Conservation (phyloP, 306 rosid genomes). For the Lathyrus sativus region DNA sequence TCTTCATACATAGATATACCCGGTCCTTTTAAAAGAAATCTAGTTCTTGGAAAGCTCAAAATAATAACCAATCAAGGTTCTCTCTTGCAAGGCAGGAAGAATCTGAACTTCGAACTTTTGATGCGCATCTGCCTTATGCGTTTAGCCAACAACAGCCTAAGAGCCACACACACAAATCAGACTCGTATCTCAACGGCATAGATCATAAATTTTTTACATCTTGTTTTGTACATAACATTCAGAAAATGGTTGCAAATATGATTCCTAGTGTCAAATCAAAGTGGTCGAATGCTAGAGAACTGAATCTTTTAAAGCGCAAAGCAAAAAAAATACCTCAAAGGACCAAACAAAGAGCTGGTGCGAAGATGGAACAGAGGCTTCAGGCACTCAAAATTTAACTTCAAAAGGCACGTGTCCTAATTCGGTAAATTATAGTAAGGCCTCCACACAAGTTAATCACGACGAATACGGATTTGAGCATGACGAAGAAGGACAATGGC, state of each 20-base stretch:
- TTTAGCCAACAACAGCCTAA: no score
- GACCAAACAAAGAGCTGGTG: slow-evolving; percentile 85
- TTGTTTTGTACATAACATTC: slow-evolving; percentile 71
- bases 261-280: slow-evolving; percentile 82
- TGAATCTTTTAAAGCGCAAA: slow-evolving; percentile 89
- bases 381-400: slow-evolving; percentile 54
- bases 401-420: slow-evolving; percentile 60
- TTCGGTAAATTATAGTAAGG: slow-evolving; percentile 59
- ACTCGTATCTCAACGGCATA: slow-evolving; percentile 61
- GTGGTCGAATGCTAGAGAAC: slow-evolving; percentile 93
- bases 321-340: slow-evolving; percentile 84
- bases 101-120: no score
- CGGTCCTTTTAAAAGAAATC: no score
- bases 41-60: no score
- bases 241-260: slow-evolving; percentile 84
- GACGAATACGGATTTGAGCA: slow-evolving; percentile 74
- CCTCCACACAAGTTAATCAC: slow-evolving; percentile 43
- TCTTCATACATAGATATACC: no score
- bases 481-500: slow-evolving; percentile 86
- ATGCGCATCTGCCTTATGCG: no score
- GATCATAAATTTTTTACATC: slow-evolving; percentile 71
- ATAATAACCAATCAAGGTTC: no score
- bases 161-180: slow-evolving; percentile 60
- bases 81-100: no score
- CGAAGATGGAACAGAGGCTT: slow-evolving; percentile 78